phyloP scores from a whole-genome alignment of 2,329 filamentous ascomycete genomes.

The Penicillium thymicola region DNA sequence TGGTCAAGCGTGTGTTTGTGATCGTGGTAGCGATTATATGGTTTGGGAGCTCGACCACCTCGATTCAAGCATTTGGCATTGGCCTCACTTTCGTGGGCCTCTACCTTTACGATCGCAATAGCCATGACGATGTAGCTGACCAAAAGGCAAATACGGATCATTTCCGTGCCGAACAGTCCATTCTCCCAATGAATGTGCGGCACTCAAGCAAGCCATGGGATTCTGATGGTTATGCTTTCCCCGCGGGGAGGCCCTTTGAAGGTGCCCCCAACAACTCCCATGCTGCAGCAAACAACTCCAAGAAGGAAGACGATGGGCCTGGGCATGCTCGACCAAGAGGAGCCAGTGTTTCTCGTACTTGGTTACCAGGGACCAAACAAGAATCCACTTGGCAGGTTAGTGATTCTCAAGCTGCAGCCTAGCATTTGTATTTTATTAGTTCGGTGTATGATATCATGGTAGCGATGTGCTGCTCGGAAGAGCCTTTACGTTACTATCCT shows the following conservation, averaged over 20 bases:
- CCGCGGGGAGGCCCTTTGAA: constrained; percentile 22
- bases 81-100: constrained; percentile 84
- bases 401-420: constrained; percentile 38
- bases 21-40: constrained; percentile 92
- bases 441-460: constrained; percentile 19
- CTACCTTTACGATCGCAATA: constrained; percentile 93
- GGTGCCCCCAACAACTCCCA: constrained; percentile 18
- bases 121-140: constrained; percentile 82
- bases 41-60: constrained; percentile 88
- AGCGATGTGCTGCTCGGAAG: constrained; percentile 2
- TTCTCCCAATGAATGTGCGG: constrained; percentile 63
- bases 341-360: constrained; percentile 46
- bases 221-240: constrained; percentile 38
- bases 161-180: constrained; percentile 58
- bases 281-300: constrained; percentile 27
- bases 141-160: constrained; percentile 65
- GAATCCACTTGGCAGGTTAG: constrained; percentile 73
- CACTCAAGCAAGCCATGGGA: constrained; percentile 37
- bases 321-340: constrained; percentile 42
- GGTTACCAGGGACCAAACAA: constrained; percentile 77
- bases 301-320: constrained; percentile 47
- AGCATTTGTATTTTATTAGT: constrained; percentile 5
- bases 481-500: background rate
- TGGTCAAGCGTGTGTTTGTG: constrained; percentile 97
- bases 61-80: constrained; percentile 79